Conservation (phyloP, 345 rosid genomes). For the Eucalyptus fibrosa region DNA sequence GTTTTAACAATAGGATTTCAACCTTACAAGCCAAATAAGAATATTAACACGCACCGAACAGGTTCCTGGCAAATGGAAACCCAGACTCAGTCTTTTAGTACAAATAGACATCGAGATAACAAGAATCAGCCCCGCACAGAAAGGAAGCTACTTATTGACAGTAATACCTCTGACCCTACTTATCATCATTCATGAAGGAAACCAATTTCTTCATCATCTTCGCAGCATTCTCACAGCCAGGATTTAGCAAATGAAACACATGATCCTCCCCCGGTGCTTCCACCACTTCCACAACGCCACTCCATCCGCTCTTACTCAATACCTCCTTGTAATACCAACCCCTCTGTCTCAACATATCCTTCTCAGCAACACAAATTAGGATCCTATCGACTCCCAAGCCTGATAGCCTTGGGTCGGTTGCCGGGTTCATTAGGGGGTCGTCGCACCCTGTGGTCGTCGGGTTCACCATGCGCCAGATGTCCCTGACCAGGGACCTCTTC, state of each 20-base stretch:
- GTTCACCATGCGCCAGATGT: slow-evolving; percentile 1
- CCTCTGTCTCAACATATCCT: slow-evolving; percentile 1
- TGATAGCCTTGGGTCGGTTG: neutral
- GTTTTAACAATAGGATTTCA: neutral
- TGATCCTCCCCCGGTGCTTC: slow-evolving; percentile 23
- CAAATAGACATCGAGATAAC: neutral
- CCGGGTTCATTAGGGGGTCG: slow-evolving; percentile 17
- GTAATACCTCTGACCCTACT: neutral
- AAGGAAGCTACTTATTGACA: neutral
- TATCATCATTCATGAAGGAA: slow-evolving; percentile 2
- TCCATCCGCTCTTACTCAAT: slow-evolving; percentile 7
- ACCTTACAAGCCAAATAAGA: neutral
- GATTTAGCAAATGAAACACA: slow-evolving; percentile 18
- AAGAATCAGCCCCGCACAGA: neutral
- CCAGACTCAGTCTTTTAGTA: neutral
- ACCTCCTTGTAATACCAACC: slow-evolving; percentile 11
- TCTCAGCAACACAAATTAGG: slow-evolving; percentile 14
- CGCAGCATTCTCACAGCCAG: slow-evolving; percentile 2
- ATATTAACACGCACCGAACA: neutral
- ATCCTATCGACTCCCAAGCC: slow-evolving; percentile 2
- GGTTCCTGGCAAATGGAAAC: neutral
- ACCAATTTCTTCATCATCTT: slow-evolving; percentile 5
- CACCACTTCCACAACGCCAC: slow-evolving; percentile 5
- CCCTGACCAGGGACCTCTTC: neutral
- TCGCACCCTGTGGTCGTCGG: slow-evolving; percentile 11